phyloP scores from a whole-genome alignment of 2,329 filamentous ascomycete species.

The Colletotrichum plurivorum region DNA sequence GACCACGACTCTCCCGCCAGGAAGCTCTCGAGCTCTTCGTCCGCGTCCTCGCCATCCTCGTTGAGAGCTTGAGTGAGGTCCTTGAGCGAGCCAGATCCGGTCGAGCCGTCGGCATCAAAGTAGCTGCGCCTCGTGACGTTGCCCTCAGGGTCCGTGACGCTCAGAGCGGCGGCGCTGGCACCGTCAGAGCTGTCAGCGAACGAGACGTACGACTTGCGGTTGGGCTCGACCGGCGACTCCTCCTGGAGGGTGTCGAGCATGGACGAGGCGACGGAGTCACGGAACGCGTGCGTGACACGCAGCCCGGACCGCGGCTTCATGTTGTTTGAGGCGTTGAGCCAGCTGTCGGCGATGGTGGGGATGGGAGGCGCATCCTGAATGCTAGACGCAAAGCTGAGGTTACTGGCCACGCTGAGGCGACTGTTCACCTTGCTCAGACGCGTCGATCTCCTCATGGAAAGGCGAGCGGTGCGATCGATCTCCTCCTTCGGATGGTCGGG shows the following conservation, averaged over 20 bases:
- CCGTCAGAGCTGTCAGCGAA: constrained; percentile 84
- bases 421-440: constrained; percentile 94
- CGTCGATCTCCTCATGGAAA: constrained; percentile 91
- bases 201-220: constrained; percentile 96
- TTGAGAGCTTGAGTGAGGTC: constrained; percentile 88
- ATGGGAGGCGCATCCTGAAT: constrained; percentile 94
- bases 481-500: constrained; percentile 94
- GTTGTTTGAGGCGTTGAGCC: constrained; percentile 78
- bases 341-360: constrained; percentile 94
- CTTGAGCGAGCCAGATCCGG: constrained; percentile 80
- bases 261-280: constrained; percentile 91
- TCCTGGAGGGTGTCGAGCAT: constrained; percentile 92
- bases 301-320: constrained; percentile 59
- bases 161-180: constrained; percentile 65
- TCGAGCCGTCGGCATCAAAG: constrained; percentile 84
- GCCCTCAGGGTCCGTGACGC: constrained; percentile 83
- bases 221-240: constrained; percentile 87
- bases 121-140: constrained; percentile 82
- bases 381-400: constrained; percentile 91
- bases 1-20: constrained; percentile 94
- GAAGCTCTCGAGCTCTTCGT: constrained; percentile 92
- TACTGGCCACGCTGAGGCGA: constrained; percentile 93
- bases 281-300: constrained; percentile 73
- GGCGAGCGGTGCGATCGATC: constrained; percentile 93
- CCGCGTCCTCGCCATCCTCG: constrained; percentile 91